Evolutionary conservation across 345 rosid species (phyloP).

Genomic region (Melastoma malabathricum): DNA sequence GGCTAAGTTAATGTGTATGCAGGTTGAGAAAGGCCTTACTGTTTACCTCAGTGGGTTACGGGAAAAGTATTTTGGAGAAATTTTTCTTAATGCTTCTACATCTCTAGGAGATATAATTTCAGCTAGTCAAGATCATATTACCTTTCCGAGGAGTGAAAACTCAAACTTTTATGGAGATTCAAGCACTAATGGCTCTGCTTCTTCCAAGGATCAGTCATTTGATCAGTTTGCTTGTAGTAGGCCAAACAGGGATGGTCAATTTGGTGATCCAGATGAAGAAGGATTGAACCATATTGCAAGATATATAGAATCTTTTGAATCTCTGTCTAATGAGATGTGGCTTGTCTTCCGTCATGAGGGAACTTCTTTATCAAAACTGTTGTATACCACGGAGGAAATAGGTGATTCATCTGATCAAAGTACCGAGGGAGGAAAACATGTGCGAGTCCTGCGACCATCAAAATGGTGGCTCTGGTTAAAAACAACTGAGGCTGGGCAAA

Average conservation of each 20-base stretch:
- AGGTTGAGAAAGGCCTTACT: conserved; percentile 85
- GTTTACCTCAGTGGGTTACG: conserved; percentile 80
- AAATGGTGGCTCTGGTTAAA: conserved; percentile 98
- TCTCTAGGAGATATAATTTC: conserved; percentile 29
- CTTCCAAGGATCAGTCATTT: conserved; percentile 14
- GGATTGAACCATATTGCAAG: conserved; percentile 86
- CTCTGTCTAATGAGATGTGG: conserved; percentile 84
- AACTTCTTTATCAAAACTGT: conserved; percentile 63
- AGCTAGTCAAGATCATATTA: conserved; percentile 18
- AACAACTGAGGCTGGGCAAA: conserved; percentile 69
- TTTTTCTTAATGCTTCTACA: conserved; percentile 59
- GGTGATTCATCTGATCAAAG: conserved; percentile 29
- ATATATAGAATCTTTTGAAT: conserved; percentile 86
- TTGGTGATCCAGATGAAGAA: conserved; percentile 33
- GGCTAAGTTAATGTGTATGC: conserved; percentile 9
- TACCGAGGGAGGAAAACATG: conserved; percentile 37
- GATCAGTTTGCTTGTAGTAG: conserved; percentile 18
- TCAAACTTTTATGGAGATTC: conserved; percentile 12
- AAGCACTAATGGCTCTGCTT: conserved; percentile 15
- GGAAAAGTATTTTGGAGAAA: conserved; percentile 90
- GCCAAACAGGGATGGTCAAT: conserved; percentile 13
- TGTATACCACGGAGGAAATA: conserved; percentile 60
- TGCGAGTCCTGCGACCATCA: conserved; percentile 62
- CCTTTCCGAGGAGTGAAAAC: conserved; percentile 16
- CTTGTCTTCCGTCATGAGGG: conserved; percentile 89